Percentiles rank a stretch among this genome's conserved stretches.
Conservation (phyloP, 2,329 filamentous ascomycete species). For the Colletotrichum musae region DNA sequence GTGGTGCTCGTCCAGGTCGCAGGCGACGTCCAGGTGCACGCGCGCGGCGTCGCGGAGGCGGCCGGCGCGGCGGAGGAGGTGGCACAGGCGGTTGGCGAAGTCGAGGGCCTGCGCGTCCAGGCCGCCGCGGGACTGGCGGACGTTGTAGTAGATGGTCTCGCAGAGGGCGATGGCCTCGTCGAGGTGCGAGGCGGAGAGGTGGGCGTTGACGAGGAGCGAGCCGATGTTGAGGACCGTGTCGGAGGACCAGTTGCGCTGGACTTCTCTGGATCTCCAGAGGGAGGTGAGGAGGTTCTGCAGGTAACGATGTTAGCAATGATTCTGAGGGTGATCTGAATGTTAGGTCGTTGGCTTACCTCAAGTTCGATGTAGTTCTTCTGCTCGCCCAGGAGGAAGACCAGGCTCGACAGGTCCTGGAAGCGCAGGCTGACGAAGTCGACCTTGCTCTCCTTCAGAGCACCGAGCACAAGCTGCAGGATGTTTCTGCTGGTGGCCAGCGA, state of each 20-base stretch:
- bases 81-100: conserved; percentile 48
- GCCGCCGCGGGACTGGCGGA: conserved; percentile 50
- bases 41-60: conserved; percentile 48
- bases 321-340: too few species aligned
- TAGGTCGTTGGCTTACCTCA: conserved; percentile 46
- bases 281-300: conserved; percentile 46
- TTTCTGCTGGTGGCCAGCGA: conserved; percentile 21
- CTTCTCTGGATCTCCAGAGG: conserved; percentile 53
- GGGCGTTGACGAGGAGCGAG: conserved; percentile 50
- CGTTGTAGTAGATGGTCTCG: conserved; percentile 52
- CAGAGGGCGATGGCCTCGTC: conserved; percentile 49
- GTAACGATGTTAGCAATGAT: conserved; percentile 1
- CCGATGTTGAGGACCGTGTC: conserved; percentile 49
- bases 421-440: conserved; percentile 60
- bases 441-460: conserved; percentile 56
- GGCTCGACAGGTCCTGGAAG: conserved; percentile 59
- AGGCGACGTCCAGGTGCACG: conserved; percentile 49
- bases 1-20: conserved; percentile 44
- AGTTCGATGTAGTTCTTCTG: conserved; percentile 62
- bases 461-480: conserved; percentile 51
- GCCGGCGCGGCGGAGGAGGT: conserved; percentile 46
- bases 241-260: conserved; percentile 50
- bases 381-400: conserved; percentile 62
- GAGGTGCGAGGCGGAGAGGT: conserved; percentile 46
- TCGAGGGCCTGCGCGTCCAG: conserved; percentile 48